phyloP scores from a whole-genome alignment of 1,284 basidiomycete species.

The Cutaneotrichosporon sp. region DNA sequence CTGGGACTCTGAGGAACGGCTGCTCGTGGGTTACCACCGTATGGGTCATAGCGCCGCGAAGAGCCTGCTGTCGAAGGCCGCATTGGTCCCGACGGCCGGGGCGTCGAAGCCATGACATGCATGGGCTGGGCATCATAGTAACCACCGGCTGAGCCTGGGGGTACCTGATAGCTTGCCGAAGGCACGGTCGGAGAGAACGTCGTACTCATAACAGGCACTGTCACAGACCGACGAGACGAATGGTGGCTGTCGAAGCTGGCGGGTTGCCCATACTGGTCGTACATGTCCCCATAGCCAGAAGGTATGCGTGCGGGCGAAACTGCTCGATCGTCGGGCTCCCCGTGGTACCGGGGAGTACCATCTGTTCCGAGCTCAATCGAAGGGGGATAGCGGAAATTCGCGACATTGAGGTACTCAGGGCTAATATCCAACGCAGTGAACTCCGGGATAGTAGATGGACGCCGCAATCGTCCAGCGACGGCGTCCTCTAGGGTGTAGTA shows the following conservation, averaged over 20 bases:
- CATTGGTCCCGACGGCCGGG: conserved; percentile 7
- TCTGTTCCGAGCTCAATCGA: conserved; percentile 78
- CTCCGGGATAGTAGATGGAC: conserved; percentile 84
- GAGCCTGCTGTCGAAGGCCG: conserved; percentile 6
- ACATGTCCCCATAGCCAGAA: conserved; percentile 10
- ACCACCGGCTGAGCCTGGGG: conserved; percentile 5
- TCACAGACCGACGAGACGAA: conserved; percentile 13
- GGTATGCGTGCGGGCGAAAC: conserved; percentile 11
- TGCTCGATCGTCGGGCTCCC: conserved; percentile 21
- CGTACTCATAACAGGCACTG: conserved; percentile 5
- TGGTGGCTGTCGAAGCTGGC: conserved; percentile 12
- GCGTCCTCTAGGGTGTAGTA: conserved; percentile 95
- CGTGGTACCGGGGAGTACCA: conserved; percentile 68
- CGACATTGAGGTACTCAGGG: conserved; percentile 82
- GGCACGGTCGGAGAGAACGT: background rate
- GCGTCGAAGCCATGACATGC: conserved; percentile 4
- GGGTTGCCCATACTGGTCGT: conserved; percentile 11
- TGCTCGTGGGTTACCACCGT: conserved; percentile 1
- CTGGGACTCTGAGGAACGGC: background rate
- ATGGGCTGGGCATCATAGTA: conserved; percentile 11
- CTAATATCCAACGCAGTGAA: conserved; percentile 78
- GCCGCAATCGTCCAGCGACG: conserved; percentile 73
- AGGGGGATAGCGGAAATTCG: conserved; percentile 83
- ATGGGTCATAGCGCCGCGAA: conserved; percentile 19
- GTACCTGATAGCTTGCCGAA: conserved; percentile 8